Evolutionary conservation across 2,329 filamentous ascomycete genomes (phyloP).

Genomic region (Aureobasidium musti): DNA sequence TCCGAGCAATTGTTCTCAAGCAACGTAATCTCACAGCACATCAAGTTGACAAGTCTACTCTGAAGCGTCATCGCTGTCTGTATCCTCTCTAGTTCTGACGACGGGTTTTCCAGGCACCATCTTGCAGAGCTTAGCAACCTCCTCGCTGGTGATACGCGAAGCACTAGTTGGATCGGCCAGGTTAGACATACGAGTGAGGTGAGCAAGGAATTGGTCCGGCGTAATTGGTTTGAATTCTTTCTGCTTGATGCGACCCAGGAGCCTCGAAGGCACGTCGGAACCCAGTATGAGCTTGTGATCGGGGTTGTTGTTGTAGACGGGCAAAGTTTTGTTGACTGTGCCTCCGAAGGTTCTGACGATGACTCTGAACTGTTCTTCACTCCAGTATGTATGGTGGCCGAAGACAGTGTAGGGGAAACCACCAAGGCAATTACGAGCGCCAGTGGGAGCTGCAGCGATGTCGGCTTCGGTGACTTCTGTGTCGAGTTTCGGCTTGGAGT

Average conservation of each 20-base stretch:
- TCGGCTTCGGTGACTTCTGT: not conserved
- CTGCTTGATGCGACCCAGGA: not conserved
- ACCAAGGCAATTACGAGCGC: constrained; percentile 13
- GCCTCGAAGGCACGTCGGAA: not conserved
- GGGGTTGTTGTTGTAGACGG: not conserved
- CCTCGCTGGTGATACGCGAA: not conserved
- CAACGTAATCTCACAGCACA: no score
- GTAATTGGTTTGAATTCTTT: not conserved
- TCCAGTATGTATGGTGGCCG: constrained; percentile 30
- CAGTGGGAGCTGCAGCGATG: constrained; percentile 24
- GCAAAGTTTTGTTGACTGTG: constrained; percentile 17
- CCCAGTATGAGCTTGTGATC: constrained; percentile 30
- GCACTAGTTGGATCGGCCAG: not conserved
- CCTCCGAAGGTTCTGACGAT: constrained; percentile 30
- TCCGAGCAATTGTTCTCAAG: not conserved
- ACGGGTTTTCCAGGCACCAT: not conserved
- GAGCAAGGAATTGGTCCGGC: not conserved
- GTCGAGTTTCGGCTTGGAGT: not conserved
- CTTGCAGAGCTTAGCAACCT: constrained; percentile 10
- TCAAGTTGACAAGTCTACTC: not conserved
- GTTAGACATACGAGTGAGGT: not conserved
- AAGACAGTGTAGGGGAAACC: constrained; percentile 28
- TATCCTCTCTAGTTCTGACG: not conserved
- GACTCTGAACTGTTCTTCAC: constrained; percentile 18
- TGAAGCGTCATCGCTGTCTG: not conserved